Evolutionary conservation across 177 flowering plant species (phyloP), one percentile per base, ranked within the genome.

Genomic region (Vitis hybrid): DNA sequence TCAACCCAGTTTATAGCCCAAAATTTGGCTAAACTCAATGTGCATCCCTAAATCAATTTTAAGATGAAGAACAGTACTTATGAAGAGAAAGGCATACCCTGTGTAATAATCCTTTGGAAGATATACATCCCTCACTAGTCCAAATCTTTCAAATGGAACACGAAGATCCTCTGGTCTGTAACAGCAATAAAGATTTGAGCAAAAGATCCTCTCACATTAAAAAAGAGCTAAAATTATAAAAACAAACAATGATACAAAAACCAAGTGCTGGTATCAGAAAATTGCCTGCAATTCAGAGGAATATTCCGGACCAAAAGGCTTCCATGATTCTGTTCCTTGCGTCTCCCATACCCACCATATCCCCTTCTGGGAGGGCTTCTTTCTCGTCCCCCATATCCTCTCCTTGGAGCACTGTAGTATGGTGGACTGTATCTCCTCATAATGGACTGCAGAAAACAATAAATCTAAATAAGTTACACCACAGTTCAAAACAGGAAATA

Each of bases 231-330:
- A 9, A 58, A 50, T 30, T 5, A 50, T 15, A 10, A 55, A 30
- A 17, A 10, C 2, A n/a, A 1, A 1, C 32, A 50, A 30, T 5
- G 56, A 30, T 9, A 40, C 1, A 2, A 62, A 52, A 66, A 19
- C 30, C 2, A 54, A 54, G 12, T 52, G 30, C 48, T 19, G 69
- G 21, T 17, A 49, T 4, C 56, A 58, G 26, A 14, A n/a, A 49
- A 14, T 13, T 77, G 87, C 97, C 94, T 84, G 92, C 92, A 86
- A 81, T 82, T 85, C 62, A 90, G 69, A 70, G 97, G 97, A 74
- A 92, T 82, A 66, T 92, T 92, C 9, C 97, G 86, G 73, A 92
- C 94, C 82, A 92, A 78, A 45, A 92, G 86, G 68, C 94, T 92
- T 17, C 94, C 93, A 73, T 78, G 73, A 70, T 78, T 86, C 48